Conservation (phyloP, 768 basidiomycete species). For the Trichaptum fuscoviolaceum region DNA sequence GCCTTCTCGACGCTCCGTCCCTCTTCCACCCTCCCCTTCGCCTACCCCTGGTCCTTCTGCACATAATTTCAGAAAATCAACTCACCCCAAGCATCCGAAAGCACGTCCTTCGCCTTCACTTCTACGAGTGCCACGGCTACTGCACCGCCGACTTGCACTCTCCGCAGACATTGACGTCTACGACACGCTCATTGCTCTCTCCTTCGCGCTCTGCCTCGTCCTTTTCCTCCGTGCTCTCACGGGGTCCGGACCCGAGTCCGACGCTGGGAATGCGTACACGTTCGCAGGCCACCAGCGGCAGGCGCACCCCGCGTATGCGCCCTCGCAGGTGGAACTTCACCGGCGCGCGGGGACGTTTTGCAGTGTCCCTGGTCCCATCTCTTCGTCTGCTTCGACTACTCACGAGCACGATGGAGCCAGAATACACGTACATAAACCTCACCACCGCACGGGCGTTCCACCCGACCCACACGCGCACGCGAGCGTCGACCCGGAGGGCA, state of each 20-base stretch:
- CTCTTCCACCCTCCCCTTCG: not conserved
- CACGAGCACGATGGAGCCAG: slow-evolving; percentile 25
- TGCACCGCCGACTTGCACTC: too few species aligned
- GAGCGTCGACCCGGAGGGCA: slow-evolving; percentile 41
- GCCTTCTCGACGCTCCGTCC: not conserved
- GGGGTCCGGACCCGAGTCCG: not conserved
- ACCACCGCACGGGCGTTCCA: slow-evolving; percentile 6
- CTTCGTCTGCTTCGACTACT: not conserved
- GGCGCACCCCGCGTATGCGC: not conserved
- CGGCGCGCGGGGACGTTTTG: slow-evolving; percentile 14
- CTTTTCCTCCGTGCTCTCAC: not conserved
- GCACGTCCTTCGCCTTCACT: not conserved
- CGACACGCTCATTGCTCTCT: not conserved
- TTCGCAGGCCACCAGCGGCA: not conserved
- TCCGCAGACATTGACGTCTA: not conserved
- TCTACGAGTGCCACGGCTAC: not conserved
- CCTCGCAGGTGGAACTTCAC: not conserved
- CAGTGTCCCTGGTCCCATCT: not conserved
- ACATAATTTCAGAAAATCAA: too few species aligned
- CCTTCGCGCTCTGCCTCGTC: not conserved
- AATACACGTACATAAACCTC: slow-evolving; percentile 3
- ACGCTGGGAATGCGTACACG: too few species aligned
- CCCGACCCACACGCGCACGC: slow-evolving; percentile 18
- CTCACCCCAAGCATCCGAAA: not conserved
- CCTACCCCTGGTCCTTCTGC: not conserved